These are phyloP conservation scores for Eutrema yunnanense DNA, from an alignment of 345 rosid genomes.

Conservation along the genomic window DNA sequence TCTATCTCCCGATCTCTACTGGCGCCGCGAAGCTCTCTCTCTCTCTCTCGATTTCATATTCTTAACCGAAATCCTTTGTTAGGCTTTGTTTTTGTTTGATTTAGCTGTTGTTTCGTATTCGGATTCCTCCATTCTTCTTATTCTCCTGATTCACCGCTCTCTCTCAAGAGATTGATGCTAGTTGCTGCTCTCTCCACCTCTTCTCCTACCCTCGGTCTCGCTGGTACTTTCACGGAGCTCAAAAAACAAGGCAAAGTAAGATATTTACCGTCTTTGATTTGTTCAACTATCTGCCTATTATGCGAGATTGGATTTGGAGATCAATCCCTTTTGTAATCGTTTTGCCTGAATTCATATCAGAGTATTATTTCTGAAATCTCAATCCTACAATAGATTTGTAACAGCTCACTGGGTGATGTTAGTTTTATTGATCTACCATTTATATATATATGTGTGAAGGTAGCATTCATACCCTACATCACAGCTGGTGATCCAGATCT, in stretches of 20 bases:
- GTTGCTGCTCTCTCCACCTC: slow-evolving; percentile 39
- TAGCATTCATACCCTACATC: slow-evolving; percentile 84
- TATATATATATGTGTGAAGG: slow-evolving; percentile 36
- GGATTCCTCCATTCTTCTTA: no score
- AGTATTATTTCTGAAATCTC: not conserved
- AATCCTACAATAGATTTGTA: not conserved
- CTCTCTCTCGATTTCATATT: no score
- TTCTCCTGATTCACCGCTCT: slow-evolving; percentile 2
- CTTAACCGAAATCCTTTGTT: no score
- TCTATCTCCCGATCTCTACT: no score
- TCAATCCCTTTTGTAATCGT: not conserved
- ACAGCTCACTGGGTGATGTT: not conserved
- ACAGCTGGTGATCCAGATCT: slow-evolving; percentile 99
- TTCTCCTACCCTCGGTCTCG: slow-evolving; percentile 48
- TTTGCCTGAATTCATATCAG: not conserved
- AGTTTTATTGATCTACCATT: not conserved
- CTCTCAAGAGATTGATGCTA: slow-evolving; percentile 45
- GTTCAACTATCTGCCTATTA: not conserved
- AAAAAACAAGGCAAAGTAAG: slow-evolving; percentile 68
- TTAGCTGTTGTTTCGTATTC: no score
- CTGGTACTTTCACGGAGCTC: slow-evolving; percentile 59
- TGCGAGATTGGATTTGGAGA: not conserved
- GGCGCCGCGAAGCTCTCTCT: no score
- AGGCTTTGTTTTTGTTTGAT: no score
- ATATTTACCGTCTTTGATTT: not conserved